A percentile compares a stretch with the other conserved stretches of the same genome.
phyloP scores from a whole-genome alignment of 306 rosid species.

The Castanea sativa region DNA sequence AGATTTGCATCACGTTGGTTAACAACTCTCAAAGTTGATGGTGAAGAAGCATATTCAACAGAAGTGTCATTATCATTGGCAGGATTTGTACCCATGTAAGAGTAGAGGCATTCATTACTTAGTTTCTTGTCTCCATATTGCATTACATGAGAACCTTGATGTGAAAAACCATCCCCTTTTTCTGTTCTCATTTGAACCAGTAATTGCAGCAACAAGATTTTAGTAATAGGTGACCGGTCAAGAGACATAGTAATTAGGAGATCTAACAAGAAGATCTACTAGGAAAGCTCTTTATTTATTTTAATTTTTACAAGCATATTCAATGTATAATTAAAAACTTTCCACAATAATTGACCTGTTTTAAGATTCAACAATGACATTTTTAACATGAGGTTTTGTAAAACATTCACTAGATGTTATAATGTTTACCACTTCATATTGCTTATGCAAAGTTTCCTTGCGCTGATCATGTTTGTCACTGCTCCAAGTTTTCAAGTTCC shows the following conservation, averaged over 20 bases:
- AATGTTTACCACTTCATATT: constrained; percentile 31
- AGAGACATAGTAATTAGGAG: constrained; percentile 23
- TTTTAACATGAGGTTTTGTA: no score
- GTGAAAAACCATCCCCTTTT: background rate
- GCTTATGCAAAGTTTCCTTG: constrained; percentile 37
- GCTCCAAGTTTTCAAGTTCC: no score
- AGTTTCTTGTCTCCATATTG: constrained; percentile 24
- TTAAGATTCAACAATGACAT: constrained; percentile 49
- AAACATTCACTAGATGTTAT: no score
- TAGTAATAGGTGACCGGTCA: background rate
- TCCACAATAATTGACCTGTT: constrained; percentile 45
- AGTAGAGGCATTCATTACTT: constrained; percentile 11
- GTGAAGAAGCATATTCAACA: background rate
- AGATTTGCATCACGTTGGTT: constrained; percentile 36
- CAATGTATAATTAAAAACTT: constrained; percentile 25
- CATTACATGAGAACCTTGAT: constrained; percentile 34
- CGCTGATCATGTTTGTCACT: constrained; percentile 29
- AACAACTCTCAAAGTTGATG: constrained; percentile 8
- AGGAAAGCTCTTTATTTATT: constrained; percentile 12
- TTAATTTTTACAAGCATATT: constrained; percentile 39
- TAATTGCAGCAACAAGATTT: background rate
- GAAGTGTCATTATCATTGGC: constrained; percentile 7
- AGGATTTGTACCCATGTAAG: constrained; percentile 32
- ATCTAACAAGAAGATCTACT: constrained; percentile 32
- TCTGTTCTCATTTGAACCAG: constrained; percentile 39